Evolutionary conservation across 2,329 filamentous ascomycete genomes (phyloP).

Genomic region (Pseudopyricularia javanii): DNA sequence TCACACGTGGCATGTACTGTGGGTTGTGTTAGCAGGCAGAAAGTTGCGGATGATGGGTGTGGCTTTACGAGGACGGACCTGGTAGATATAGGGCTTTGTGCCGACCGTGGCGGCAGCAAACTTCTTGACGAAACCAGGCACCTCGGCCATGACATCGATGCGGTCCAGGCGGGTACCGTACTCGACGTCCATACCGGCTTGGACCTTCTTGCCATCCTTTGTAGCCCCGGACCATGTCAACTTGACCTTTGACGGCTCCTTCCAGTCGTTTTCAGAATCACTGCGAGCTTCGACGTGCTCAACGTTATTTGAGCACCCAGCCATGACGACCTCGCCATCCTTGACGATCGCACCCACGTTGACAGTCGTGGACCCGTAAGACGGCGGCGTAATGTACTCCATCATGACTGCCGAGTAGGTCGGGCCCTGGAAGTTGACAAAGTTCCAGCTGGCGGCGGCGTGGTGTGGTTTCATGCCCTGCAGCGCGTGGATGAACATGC

Average conservation of each 20-base stretch:
- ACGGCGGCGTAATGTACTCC: conserved; percentile 89
- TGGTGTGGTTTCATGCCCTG: conserved; percentile 99
- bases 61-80: conserved; percentile 39
- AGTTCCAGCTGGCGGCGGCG: conserved; percentile 85
- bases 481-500: conserved; percentile 70
- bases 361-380: conserved; percentile 77
- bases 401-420: conserved; percentile 83
- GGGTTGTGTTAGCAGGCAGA: not conserved
- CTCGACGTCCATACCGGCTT: conserved; percentile 55
- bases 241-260: conserved; percentile 64
- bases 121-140: conserved; percentile 89
- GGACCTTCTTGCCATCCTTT: conserved; percentile 62
- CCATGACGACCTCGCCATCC: conserved; percentile 68
- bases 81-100: conserved; percentile 96
- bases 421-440: conserved; percentile 79
- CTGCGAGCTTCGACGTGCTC: conserved; percentile 57
- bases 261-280: conserved; percentile 77
- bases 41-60: not conserved
- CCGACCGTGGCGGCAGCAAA: conserved; percentile 81
- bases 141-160: conserved; percentile 92
- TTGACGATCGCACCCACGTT: conserved; percentile 72
- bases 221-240: conserved; percentile 69
- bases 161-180: conserved; percentile 64
- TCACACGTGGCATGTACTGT: conserved; percentile 57
- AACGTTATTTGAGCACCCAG: conserved; percentile 51